Base-by-base conservation (phyloP, 148 eudicot species). In the Chenopodium quinoa region DNA sequence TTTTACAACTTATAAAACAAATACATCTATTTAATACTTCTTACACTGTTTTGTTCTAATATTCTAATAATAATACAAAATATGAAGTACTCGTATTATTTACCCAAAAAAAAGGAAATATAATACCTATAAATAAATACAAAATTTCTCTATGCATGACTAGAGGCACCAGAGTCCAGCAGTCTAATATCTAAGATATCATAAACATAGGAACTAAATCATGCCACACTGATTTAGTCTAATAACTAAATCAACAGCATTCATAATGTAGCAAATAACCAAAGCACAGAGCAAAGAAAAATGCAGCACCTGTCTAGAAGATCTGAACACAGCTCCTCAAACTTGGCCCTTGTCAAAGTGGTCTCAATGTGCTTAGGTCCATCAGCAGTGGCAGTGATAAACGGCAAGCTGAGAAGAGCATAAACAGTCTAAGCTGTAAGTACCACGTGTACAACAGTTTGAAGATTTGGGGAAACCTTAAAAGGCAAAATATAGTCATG, bases 311-410 rank as follows among this genome's bases (percentile, higher is more conserved):
- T 96, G 86, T 96, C 99, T 66, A 96, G 89, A 58, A 94, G 94
- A 75, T 96, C 99, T 20, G 97, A 91, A 78, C 99, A 96, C 79
- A 96, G 78, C 73, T 96, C 99, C 80, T 96, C 99, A 78, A 96
- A 96, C 82, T 96, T 94, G 64, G 97, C 99, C 80, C 98, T 90
- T 44, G 99, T 94, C 84, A 96, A 82, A 40, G 98, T 94, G 63
- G 97, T 89, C 75, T 96, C 98, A 27, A 96, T 96, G 85, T 96
- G 98, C 79, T 96, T 96, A 68, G 99, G 99, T 34, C 99, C 99
- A 85, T 93, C 97, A 32, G 98, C 93, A 44, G 99, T 96, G 9
- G 99, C 99, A 73, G 99, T 96, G 69, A 96, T 94, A 86, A 96
- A 96, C 19, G 97, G 99, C 88, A 96, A 85, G 83, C 99, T 96